Percentiles rank a stretch among this genome's conserved stretches.
phyloP scores from a whole-genome alignment of 768 basidiomycete species.

The Postia placenta region DNA sequence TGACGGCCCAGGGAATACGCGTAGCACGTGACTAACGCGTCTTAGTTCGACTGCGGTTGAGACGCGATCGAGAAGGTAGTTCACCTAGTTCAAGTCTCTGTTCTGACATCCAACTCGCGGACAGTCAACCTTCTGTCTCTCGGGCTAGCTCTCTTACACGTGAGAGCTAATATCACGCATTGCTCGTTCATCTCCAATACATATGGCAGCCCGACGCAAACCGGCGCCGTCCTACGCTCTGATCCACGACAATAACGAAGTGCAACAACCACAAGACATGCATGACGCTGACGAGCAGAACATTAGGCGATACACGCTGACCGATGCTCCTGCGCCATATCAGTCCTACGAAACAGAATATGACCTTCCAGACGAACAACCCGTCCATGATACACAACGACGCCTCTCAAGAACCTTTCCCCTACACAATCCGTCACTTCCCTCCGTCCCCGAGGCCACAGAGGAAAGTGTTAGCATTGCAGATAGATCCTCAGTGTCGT shows the following conservation, averaged over 20 bases:
- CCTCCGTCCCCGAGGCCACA: conserved; percentile 19
- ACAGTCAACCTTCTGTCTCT: background rate
- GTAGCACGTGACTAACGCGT: background rate
- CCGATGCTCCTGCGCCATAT: background rate
- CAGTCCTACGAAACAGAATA: background rate
- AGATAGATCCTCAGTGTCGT: conserved; percentile 15
- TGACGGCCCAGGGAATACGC: background rate
- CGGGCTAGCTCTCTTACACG: background rate
- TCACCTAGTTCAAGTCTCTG: too few species aligned
- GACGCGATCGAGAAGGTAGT: too few species aligned
- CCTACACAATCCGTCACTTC: conserved; percentile 14
- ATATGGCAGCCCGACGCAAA: background rate
- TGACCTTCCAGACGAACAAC: background rate
- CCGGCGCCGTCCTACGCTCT: background rate
- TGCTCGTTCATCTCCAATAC: too few species aligned
- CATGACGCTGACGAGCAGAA: background rate
- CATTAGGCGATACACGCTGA: background rate
- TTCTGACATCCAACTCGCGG: background rate
- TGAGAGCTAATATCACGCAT: background rate
- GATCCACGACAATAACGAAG: background rate
- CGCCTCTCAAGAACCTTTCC: conserved; percentile 14
- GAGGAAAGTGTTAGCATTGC: conserved; percentile 16
- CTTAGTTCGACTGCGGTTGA: background rate
- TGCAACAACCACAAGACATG: background rate
- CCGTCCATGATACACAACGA: background rate